Percentiles rank a stretch among this genome's conserved stretches.
Evolutionary conservation across 208 protist species (phyloP).

Genomic region (Leishmania tropica): DNA sequence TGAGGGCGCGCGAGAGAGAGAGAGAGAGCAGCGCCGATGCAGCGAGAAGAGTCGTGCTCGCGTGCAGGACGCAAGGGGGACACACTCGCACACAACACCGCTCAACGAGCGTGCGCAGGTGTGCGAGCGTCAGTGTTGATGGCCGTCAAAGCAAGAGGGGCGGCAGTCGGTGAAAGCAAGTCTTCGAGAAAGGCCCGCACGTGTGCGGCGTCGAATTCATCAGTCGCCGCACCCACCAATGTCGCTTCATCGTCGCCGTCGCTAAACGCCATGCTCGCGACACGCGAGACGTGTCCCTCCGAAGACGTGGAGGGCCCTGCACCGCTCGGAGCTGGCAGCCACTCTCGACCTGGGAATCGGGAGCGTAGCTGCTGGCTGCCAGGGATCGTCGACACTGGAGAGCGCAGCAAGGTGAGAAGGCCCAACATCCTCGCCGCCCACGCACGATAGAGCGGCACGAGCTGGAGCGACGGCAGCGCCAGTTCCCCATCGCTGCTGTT

Average conservation of each 20-base stretch:
- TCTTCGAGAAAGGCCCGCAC: slow-evolving; percentile 25
- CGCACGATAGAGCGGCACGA: slow-evolving; percentile 1
- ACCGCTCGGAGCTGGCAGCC: background rate
- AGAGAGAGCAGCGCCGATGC: background rate
- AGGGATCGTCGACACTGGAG: background rate
- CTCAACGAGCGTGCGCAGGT: background rate
- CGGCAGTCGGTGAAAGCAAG: slow-evolving; percentile 9
- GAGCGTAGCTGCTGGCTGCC: background rate
- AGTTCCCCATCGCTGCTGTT: background rate
- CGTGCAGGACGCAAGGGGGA: background rate
- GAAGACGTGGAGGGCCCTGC: background rate
- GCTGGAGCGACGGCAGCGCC: background rate
- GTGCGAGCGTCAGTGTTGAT: background rate
- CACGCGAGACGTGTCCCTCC: slow-evolving; percentile 21
- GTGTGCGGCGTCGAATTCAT: slow-evolving; percentile 2
- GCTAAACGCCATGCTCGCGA: slow-evolving; percentile 30
- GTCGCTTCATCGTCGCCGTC: slow-evolving; percentile 24
- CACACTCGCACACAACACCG: background rate
- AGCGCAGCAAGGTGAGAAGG: slow-evolving; percentile 23
- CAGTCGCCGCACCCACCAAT: background rate
- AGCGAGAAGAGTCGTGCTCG: background rate
- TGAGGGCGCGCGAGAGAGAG: background rate
- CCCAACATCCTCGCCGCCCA: slow-evolving; percentile 20
- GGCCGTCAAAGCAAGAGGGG: background rate
- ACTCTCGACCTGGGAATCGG: slow-evolving; percentile 2